Percentiles rank a stretch among this genome's conserved stretches.
These are phyloP conservation scores for Colletotrichum noveboracense DNA, from an alignment of 2,329 filamentous ascomycete species.

Conservation along the genomic window DNA sequence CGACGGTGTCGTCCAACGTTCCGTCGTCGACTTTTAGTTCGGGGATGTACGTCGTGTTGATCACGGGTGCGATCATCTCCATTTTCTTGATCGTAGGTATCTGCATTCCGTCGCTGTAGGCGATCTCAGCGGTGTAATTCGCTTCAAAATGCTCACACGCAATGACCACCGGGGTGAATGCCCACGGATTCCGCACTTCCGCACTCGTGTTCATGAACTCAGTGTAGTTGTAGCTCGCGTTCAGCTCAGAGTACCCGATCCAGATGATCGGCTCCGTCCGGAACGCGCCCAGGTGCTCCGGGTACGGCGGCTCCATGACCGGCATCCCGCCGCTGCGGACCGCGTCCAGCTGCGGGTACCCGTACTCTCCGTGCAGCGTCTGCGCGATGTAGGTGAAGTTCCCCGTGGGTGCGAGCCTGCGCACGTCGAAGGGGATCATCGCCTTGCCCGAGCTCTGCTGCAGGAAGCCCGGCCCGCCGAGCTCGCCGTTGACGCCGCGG, in stretches of 20 bases:
- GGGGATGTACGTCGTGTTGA: conserved; percentile 31
- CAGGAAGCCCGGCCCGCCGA: neutral
- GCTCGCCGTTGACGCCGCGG: conserved; percentile 13
- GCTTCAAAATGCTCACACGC: conserved; percentile 39
- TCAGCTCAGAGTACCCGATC: conserved; percentile 34
- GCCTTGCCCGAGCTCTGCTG: conserved; percentile 22
- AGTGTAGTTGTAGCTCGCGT: conserved; percentile 15
- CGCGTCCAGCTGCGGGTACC: conserved; percentile 25
- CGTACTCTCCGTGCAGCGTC: conserved; percentile 34
- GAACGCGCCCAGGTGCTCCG: conserved; percentile 33
- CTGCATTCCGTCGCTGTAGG: conserved; percentile 29
- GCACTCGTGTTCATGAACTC: conserved; percentile 22
- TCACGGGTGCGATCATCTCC: conserved; percentile 25
- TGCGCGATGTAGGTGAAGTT: conserved; percentile 34
- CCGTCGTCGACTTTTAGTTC: conserved; percentile 32
- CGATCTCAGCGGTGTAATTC: conserved; percentile 32
- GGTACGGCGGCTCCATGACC: conserved; percentile 23
- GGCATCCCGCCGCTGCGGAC: conserved; percentile 31
- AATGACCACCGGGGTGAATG: conserved; percentile 34
- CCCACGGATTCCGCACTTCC: neutral
- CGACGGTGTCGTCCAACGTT: conserved; percentile 33
- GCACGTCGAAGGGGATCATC: conserved; percentile 28
- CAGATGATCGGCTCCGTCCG: conserved; percentile 37
- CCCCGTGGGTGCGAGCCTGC: conserved; percentile 30
- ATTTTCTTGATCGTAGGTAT: conserved; percentile 23